phyloP scores from a whole-genome alignment of 2,329 filamentous ascomycete genomes.

The Elsinoe australis region DNA sequence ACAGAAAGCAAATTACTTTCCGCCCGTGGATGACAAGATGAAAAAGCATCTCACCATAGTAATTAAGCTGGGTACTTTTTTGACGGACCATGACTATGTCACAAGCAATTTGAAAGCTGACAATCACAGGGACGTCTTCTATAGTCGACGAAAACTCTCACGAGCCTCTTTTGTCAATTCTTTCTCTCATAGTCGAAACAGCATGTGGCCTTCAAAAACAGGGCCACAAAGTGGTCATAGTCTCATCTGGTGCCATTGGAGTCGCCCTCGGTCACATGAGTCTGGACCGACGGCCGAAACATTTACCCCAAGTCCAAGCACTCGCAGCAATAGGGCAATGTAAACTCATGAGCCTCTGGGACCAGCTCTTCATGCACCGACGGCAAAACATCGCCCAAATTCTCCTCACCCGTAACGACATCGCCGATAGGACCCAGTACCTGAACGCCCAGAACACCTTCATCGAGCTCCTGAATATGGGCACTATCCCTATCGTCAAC shows the following conservation, averaged over 20 bases:
- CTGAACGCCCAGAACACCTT: conserved; percentile 96
- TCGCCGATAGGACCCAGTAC: conserved; percentile 91
- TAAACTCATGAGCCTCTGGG: conserved; percentile 90
- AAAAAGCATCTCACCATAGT: conserved; percentile 70
- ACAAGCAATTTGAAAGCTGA: no score
- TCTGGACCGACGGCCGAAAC: conserved; percentile 76
- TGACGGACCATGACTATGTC: no score
- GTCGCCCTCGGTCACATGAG: conserved; percentile 89
- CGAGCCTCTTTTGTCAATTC: conserved; percentile 81
- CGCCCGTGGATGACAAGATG: conserved; percentile 39
- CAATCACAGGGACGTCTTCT: conserved; percentile 82
- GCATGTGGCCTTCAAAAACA: conserved; percentile 78
- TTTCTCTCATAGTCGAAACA: conserved; percentile 90
- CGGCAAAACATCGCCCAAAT: conserved; percentile 91
- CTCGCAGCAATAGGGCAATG: conserved; percentile 95
- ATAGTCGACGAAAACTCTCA: conserved; percentile 95
- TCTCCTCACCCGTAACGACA: conserved; percentile 87
- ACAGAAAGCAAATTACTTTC: background rate
- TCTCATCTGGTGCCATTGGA: conserved; percentile 94
- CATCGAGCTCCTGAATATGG: conserved; percentile 81
- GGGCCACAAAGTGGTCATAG: conserved; percentile 90
- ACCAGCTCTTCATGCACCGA: conserved; percentile 80
- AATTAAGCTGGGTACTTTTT: conserved; percentile 68
- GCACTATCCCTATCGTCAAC: conserved; percentile 96
- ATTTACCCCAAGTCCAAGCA: conserved; percentile 83